Conservation (phyloP, 495 filamentous ascomycete species). For the Xylaria telfairii region DNA sequence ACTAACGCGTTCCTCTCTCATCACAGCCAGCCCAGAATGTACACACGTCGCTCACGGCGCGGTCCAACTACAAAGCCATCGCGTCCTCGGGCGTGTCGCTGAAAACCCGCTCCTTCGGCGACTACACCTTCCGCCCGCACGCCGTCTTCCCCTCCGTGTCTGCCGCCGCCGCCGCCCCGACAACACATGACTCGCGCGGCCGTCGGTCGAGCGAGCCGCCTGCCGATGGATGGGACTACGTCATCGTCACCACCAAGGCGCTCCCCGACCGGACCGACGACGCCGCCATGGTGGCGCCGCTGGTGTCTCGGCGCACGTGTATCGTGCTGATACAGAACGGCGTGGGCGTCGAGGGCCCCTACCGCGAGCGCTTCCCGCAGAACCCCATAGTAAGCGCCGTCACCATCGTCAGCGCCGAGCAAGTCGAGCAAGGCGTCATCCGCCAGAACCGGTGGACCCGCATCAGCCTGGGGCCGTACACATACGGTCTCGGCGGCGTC, state of each 20-base stretch:
- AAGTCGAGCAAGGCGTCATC: constrained; percentile 55
- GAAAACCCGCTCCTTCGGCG: constrained; percentile 58
- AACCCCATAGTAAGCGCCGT: constrained; percentile 66
- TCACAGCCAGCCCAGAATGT: constrained; percentile 48
- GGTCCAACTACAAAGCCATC: constrained; percentile 62
- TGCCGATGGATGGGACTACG: constrained; percentile 59
- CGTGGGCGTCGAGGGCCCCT: constrained; percentile 70
- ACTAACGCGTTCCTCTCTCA: neutral
- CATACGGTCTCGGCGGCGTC: constrained; percentile 40
- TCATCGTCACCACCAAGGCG: constrained; percentile 66
- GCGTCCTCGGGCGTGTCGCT: constrained; percentile 52
- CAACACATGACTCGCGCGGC: constrained; percentile 16
- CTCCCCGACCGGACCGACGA: constrained; percentile 59
- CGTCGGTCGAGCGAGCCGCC: constrained; percentile 23
- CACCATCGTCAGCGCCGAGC: constrained; percentile 61
- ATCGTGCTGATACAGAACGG: constrained; percentile 76
- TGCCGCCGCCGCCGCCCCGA: constrained; percentile 44
- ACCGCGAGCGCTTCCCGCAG: constrained; percentile 60
- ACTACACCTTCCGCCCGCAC: constrained; percentile 58
- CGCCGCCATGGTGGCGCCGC: constrained; percentile 52
- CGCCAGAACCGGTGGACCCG: constrained; percentile 67
- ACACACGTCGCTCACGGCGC: constrained; percentile 56
- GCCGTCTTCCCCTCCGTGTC: constrained; percentile 53
- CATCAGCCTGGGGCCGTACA: constrained; percentile 63
- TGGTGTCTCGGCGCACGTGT: constrained; percentile 56